Evolutionary conservation across 1,139 yeast genomes (phyloP).

Genomic region (Yamadazyma conglobata): DNA sequence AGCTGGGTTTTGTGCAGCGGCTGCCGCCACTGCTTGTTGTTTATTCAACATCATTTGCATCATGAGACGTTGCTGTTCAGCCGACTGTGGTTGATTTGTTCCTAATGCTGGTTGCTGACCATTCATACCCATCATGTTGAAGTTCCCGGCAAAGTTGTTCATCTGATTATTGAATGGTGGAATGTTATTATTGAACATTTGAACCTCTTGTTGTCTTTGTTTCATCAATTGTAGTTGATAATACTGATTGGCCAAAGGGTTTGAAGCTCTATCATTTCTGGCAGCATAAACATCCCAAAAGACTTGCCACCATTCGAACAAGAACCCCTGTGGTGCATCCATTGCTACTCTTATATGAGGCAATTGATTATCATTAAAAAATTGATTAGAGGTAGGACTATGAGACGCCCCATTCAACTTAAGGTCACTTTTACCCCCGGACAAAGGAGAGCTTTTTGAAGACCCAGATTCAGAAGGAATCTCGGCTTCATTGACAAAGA

Average conservation of each 20-base stretch:
- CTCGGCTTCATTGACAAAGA: conserved; percentile 73
- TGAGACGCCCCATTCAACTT: conserved; percentile 6
- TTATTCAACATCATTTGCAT: conserved; percentile 24
- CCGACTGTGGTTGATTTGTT: conserved; percentile 14
- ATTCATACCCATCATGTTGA: conserved; percentile 8
- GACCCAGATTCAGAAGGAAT: conserved; percentile 26
- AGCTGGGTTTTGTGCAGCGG: conserved; percentile 15
- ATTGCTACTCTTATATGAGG: conserved; percentile 52
- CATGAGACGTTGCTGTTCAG: conserved; percentile 23
- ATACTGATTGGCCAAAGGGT: conserved; percentile 65
- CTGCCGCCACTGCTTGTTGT: conserved; percentile 15
- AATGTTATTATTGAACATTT: conserved; percentile 1
- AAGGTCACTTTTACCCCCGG: neutral
- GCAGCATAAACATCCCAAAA: conserved; percentile 95
- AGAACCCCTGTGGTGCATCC: conserved; percentile 85
- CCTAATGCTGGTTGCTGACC: conserved; percentile 7
- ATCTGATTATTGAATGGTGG: no score
- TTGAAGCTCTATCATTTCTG: conserved; percentile 52
- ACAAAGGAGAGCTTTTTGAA: neutral
- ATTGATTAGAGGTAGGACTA: conserved; percentile 21
- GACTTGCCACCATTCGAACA: conserved; percentile 94
- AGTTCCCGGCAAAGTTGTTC: conserved; percentile 6
- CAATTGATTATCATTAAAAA: conserved; percentile 29
- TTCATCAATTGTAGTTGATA: conserved; percentile 65
- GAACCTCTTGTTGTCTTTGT: conserved; percentile 52